Evolutionary conservation across 495 filamentous ascomycete species (phyloP).

Genomic region (Penicillium subrubescens): DNA sequence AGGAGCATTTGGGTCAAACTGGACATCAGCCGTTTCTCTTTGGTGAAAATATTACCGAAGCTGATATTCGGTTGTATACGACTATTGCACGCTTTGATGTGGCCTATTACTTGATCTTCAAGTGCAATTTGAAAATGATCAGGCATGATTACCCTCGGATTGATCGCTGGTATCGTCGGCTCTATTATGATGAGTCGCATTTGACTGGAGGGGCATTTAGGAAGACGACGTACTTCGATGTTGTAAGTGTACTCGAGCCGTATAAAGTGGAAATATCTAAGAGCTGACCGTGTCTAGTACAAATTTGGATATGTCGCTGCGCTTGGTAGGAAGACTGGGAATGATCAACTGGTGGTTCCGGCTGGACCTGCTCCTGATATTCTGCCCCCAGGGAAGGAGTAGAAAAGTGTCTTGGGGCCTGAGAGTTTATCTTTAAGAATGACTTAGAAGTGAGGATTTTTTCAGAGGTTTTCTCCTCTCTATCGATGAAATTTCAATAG

Average conservation of each 20-base stretch:
- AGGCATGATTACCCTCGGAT: constrained; percentile 68
- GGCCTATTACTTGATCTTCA: constrained; percentile 69
- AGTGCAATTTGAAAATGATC: constrained; percentile 71
- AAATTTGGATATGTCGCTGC: constrained; percentile 45
- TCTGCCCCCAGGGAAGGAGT: constrained; percentile 25
- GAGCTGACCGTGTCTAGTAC: constrained; percentile 11
- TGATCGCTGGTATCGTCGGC: constrained; percentile 66
- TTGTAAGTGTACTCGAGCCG: constrained; percentile 38
- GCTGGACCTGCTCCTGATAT: constrained; percentile 64
- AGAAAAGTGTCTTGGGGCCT: background rate
- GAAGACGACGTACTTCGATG: constrained; percentile 67
- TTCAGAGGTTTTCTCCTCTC: too few relatives aligned
- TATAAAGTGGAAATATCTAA: background rate
- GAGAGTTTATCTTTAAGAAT: background rate
- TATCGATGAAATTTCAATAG: too few relatives aligned
- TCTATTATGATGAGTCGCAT: constrained; percentile 69
- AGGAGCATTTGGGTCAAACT: constrained; percentile 54
- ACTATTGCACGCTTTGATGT: constrained; percentile 70
- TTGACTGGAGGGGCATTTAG: constrained; percentile 60
- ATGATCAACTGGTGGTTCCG: constrained; percentile 50
- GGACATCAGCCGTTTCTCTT: constrained; percentile 62
- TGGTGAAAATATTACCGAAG: constrained; percentile 65
- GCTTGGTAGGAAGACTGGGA: constrained; percentile 21
- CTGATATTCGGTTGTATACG: constrained; percentile 65
- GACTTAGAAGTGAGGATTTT: too few relatives aligned